phyloP scores from a whole-genome alignment of 2,329 filamentous ascomycete species.

The Bipolaris bicolor region DNA sequence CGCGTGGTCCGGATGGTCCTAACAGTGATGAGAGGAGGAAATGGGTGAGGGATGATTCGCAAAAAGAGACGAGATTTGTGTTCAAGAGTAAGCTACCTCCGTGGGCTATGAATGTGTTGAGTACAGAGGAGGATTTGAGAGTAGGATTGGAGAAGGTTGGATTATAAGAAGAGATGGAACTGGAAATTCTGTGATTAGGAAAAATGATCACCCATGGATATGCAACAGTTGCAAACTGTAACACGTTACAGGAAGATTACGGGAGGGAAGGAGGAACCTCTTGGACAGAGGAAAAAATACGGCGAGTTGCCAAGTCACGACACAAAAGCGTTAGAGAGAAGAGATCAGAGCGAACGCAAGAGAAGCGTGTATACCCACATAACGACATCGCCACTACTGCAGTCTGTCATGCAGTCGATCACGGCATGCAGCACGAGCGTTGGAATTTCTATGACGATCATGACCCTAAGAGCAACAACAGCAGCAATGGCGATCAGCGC shows the following conservation, averaged over 20 bases:
- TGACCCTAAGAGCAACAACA: neutral
- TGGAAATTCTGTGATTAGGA: neutral
- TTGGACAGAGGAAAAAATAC: neutral
- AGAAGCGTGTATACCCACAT: neutral
- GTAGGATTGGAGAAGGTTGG: constrained; percentile 38
- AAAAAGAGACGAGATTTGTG: constrained; percentile 54
- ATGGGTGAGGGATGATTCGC: neutral
- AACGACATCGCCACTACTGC: neutral
- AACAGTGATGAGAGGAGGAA: neutral
- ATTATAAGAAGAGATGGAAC: constrained; percentile 5
- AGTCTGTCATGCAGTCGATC: neutral
- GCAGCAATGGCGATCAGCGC: neutral
- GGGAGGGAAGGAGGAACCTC: neutral
- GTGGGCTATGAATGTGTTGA: constrained; percentile 79
- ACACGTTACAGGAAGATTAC: neutral
- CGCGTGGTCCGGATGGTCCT: neutral
- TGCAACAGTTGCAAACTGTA: neutral
- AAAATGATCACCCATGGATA: neutral
- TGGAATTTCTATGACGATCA: neutral
- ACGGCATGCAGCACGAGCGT: neutral
- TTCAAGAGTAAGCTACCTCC: constrained; percentile 68
- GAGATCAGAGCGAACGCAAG: neutral
- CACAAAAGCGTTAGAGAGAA: neutral
- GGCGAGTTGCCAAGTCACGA: neutral
- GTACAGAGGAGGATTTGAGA: constrained; percentile 74